These are phyloP conservation scores for Sambucus nigra DNA, from an alignment of 129 eudicot genomes.

Conservation along the genomic window DNA sequence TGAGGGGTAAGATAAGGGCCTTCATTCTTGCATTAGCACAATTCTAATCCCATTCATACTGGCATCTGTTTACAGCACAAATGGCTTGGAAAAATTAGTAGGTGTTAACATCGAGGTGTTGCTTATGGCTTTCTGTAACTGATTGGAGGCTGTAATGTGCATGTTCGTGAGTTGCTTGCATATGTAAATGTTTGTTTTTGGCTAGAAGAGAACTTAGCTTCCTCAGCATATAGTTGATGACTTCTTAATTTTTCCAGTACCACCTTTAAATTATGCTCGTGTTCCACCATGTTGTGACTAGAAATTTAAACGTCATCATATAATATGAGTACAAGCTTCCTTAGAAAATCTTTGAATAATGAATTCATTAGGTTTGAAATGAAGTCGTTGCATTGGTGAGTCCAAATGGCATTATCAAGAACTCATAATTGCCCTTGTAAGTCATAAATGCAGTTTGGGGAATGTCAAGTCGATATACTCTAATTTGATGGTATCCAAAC, in stretches of 20 bases:
- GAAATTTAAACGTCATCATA: conserved; percentile 8
- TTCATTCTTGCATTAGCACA: no score
- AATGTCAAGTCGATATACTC: neutral
- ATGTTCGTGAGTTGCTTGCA: neutral
- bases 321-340: conserved; percentile 5
- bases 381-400: conserved; percentile 10
- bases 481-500: neutral
- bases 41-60: no score
- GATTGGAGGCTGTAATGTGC: neutral
- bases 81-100: neutral
- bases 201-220: neutral
- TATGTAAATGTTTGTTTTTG: neutral
- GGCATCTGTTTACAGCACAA: no score
- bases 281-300: neutral
- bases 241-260: no score
- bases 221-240: neutral
- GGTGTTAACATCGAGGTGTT: neutral
- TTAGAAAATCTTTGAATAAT: neutral
- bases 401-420: conserved; percentile 7
- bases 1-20: no score
- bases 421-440: neutral
- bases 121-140: neutral
- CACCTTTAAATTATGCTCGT: no score
- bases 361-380: conserved; percentile 3
- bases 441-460: neutral